Conservation (phyloP, 2,329 filamentous ascomycete genomes). For the Dendryphion nanum region DNA sequence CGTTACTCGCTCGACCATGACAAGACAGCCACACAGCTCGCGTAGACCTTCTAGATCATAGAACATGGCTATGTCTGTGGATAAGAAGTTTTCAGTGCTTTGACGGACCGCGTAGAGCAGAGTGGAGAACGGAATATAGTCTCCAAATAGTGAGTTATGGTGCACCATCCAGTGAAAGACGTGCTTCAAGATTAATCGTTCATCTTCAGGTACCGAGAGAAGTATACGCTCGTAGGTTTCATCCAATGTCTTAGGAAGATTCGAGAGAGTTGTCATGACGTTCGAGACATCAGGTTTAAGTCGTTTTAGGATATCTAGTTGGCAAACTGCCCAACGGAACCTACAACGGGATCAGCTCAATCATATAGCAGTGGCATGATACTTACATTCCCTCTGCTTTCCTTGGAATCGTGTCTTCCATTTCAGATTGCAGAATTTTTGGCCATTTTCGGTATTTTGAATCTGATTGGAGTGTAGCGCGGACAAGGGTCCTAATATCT, state of each 20-base stretch:
- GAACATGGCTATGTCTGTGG: not conserved
- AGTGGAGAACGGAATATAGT: not conserved
- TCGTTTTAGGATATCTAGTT: constrained; percentile 4
- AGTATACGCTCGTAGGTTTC: constrained; percentile 9
- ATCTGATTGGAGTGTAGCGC: not conserved
- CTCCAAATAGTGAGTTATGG: not conserved
- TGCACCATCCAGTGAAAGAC: constrained; percentile 1
- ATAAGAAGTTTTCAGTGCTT: not conserved
- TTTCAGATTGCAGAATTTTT: not conserved
- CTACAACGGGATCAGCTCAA: constrained; percentile 1
- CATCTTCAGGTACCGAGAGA: not conserved
- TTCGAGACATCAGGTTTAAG: not conserved
- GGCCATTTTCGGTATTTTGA: constrained; percentile 1
- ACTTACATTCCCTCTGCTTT: constrained; percentile 2
- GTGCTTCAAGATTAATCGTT: constrained; percentile 1
- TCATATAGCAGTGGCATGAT: not conserved
- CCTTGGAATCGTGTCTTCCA: not conserved
- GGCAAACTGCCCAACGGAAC: constrained; percentile 9
- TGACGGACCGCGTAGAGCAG: not conserved
- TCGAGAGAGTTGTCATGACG: not conserved
- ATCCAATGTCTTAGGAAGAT: constrained; percentile 6
- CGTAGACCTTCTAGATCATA: not conserved
- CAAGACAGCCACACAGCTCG: not conserved
- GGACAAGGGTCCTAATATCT: constrained; percentile 1
- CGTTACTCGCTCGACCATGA: constrained; percentile 1